phyloP scores from a whole-genome alignment of 1,284 basidiomycete species.

The Sphaerobolus stellatus region DNA sequence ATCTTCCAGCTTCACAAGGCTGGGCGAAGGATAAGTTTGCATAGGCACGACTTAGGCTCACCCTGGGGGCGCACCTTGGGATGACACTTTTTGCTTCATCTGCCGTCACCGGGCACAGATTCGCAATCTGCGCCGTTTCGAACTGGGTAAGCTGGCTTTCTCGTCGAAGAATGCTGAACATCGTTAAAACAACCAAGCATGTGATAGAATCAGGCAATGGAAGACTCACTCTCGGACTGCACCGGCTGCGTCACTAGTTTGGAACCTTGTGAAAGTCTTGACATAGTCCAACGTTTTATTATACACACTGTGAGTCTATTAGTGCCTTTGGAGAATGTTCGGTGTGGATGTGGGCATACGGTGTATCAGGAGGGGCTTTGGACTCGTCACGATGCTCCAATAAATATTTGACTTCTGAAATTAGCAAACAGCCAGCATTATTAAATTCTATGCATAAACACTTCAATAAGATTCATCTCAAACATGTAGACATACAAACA shows the following conservation, averaged over 20 bases:
- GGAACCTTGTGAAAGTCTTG: constrained; percentile 87
- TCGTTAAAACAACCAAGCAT: constrained; percentile 4
- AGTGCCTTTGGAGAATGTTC: neutral
- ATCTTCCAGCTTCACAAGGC: constrained; percentile 85
- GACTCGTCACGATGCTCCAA: constrained; percentile 72
- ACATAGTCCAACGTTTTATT: constrained; percentile 93
- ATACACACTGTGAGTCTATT: constrained; percentile 63
- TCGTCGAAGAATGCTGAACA: constrained; percentile 46
- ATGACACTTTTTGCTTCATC: constrained; percentile 92
- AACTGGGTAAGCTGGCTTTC: constrained; percentile 82
- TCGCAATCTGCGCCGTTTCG: constrained; percentile 90
- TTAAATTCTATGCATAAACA: constrained; percentile 73
- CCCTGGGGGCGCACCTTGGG: constrained; percentile 75
- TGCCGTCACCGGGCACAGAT: constrained; percentile 81
- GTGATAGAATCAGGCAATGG: neutral
- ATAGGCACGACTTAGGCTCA: too few relatives aligned
- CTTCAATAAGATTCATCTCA: neutral
- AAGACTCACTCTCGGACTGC: constrained; percentile 81
- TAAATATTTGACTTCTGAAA: constrained; percentile 88
- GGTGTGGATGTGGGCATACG: constrained; percentile 46
- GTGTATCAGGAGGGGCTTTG: constrained; percentile 79
- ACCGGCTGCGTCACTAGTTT: constrained; percentile 80
- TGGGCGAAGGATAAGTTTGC: too few relatives aligned
- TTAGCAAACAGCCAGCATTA: constrained; percentile 85
- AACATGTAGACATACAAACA: neutral